Evolutionary conservation across 306 rosid species (phyloP).

Genomic region (Benincasa hispida): DNA sequence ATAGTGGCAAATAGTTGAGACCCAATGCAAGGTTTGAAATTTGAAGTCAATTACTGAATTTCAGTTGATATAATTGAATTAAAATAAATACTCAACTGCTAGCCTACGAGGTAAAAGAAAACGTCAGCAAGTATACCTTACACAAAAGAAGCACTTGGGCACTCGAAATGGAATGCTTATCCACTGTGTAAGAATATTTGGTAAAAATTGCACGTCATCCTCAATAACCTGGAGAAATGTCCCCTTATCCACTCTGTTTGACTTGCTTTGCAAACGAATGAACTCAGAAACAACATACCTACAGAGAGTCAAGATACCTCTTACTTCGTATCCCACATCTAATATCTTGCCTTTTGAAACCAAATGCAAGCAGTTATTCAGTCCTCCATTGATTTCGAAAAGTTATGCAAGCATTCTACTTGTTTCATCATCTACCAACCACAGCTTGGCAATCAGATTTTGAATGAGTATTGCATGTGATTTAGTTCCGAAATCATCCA

Average conservation of each 20-base stretch:
- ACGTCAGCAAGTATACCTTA: conserved; percentile 27
- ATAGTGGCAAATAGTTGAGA: conserved; percentile 33
- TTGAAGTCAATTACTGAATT: not conserved
- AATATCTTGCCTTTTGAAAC: conserved; percentile 13
- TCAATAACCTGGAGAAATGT: conserved; percentile 14
- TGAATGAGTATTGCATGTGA: conserved; percentile 20
- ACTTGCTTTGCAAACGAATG: conserved; percentile 17
- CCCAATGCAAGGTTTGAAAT: conserved; percentile 40
- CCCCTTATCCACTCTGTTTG: conserved; percentile 7
- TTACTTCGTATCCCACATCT: conserved; percentile 18
- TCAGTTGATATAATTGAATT: not conserved
- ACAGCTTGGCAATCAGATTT: conserved; percentile 27
- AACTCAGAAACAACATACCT: conserved; percentile 24
- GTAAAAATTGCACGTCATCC: conserved; percentile 19
- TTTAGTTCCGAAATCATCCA: conserved; percentile 9
- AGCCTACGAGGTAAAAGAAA: not conserved
- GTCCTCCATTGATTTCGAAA: conserved; percentile 16
- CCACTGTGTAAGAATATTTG: conserved; percentile 30
- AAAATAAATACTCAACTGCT: not conserved
- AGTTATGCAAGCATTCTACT: conserved; percentile 27
- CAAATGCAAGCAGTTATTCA: conserved; percentile 21
- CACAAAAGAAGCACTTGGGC: conserved; percentile 42
- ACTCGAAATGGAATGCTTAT: conserved; percentile 28
- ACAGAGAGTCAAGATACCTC: conserved; percentile 26
- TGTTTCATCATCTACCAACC: conserved; percentile 28